A percentile compares a stretch with the other conserved stretches of the same genome.
These are phyloP conservation scores for Debaryomyces fabryi DNA, from an alignment of 1,139 yeast genomes.

Conservation along the genomic window DNA sequence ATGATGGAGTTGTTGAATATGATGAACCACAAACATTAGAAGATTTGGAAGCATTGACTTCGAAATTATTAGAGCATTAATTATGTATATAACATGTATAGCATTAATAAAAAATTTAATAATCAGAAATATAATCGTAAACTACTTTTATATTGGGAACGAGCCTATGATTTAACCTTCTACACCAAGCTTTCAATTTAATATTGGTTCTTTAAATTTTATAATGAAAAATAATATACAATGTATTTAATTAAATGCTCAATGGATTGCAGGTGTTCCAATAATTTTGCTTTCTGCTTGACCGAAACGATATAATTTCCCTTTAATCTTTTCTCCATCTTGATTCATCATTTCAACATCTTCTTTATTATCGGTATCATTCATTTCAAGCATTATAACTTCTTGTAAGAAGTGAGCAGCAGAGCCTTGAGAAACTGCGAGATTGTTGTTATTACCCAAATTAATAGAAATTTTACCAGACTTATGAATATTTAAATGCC, in stretches of 20 bases:
- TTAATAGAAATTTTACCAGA: constrained; percentile 79
- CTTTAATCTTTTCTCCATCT: constrained; percentile 39
- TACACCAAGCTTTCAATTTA: background rate
- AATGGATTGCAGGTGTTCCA: constrained; percentile 44
- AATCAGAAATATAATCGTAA: background rate
- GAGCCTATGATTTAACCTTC: background rate
- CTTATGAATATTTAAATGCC: constrained; percentile 71
- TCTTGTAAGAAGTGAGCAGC: constrained; percentile 76
- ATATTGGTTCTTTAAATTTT: background rate
- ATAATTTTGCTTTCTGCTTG: constrained; percentile 59
- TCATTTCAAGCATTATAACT: constrained; percentile 56
- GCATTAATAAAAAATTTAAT: constrained; percentile 2
- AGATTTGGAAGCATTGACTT: constrained; percentile 89
- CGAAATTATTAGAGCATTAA: constrained; percentile 48
- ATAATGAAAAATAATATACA: constrained; percentile 1
- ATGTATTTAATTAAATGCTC: constrained; percentile 1
- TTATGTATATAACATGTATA: constrained; percentile 5
- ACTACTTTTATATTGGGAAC: background rate
- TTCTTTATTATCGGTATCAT: constrained; percentile 16
- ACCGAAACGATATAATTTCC: constrained; percentile 61
- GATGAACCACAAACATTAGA: constrained; percentile 90
- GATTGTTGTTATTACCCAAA: constrained; percentile 63
- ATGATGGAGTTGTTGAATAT: constrained; percentile 59
- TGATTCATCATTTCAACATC: constrained; percentile 37
- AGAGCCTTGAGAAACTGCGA: constrained; percentile 78